These are phyloP conservation scores for Solanum rostratum DNA, from an alignment of 257 asterid genomes.

Conservation along the genomic window DNA sequence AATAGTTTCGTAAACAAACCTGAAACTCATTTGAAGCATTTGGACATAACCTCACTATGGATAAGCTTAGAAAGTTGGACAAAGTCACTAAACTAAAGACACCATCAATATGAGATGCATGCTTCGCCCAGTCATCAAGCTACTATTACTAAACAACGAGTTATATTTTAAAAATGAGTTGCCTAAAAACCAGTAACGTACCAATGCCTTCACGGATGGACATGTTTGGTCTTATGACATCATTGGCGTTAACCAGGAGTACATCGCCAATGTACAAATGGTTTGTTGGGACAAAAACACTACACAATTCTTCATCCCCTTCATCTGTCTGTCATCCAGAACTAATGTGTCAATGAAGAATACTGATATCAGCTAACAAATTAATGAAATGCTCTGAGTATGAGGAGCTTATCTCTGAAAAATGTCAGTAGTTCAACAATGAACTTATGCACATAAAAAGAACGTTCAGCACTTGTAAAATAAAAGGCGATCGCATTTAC, in stretches of 20 bases:
- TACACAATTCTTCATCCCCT: conserved; percentile 85
- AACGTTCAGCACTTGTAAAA: background rate
- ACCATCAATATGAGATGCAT: background rate
- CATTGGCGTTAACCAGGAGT: conserved; percentile 63
- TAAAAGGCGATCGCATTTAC: background rate
- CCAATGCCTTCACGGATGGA: conserved; percentile 96
- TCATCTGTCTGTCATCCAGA: conserved; percentile 50
- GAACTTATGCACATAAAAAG: background rate
- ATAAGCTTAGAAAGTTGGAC: background rate
- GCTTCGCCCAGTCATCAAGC: background rate
- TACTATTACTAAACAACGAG: background rate
- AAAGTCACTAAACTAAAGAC: background rate
- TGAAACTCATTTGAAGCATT: background rate
- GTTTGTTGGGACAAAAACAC: conserved; percentile 86
- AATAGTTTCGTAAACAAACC: background rate
- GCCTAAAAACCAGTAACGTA: conserved; percentile 6
- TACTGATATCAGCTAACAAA: background rate
- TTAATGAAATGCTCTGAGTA: background rate
- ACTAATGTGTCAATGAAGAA: background rate
- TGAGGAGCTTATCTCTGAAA: background rate
- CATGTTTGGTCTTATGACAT: conserved; percentile 63
- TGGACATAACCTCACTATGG: background rate
- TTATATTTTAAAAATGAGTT: background rate
- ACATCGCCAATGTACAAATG: conserved; percentile 82
- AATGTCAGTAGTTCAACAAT: background rate